Evolutionary conservation across 1,284 basidiomycete species (phyloP).

Genomic region (Microstroma glucosiphilum): DNA sequence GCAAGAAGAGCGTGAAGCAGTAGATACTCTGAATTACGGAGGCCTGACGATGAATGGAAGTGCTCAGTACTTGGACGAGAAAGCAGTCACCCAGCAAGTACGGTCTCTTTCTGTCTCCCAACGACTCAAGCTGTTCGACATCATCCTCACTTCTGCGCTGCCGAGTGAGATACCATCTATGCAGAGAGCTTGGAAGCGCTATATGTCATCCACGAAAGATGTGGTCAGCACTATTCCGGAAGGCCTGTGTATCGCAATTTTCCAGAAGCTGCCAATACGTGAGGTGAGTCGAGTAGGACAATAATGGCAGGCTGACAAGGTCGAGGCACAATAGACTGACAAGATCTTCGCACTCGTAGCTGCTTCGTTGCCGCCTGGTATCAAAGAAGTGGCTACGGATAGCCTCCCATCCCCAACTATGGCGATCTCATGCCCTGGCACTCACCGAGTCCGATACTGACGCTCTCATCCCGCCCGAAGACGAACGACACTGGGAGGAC

Average conservation of each 20-base stretch:
- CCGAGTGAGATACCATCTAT: constrained; percentile 35
- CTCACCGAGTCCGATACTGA: constrained; percentile 70
- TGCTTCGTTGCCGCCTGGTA: constrained; percentile 55
- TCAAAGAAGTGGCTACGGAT: constrained; percentile 68
- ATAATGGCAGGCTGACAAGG: constrained; percentile 20
- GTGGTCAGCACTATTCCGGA: constrained; percentile 68
- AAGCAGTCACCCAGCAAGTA: constrained; percentile 23
- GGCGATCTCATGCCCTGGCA: constrained; percentile 68
- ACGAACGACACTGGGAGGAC: constrained; percentile 54
- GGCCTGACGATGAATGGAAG: neutral
- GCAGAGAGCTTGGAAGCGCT: constrained; percentile 64
- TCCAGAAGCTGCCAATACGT: constrained; percentile 62
- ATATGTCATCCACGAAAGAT: constrained; percentile 71
- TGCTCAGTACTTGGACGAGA: constrained; percentile 21
- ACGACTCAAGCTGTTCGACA: constrained; percentile 28
- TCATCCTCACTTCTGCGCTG: constrained; percentile 32
- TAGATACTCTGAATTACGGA: neutral
- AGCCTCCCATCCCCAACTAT: constrained; percentile 66
- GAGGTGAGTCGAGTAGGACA: constrained; percentile 56
- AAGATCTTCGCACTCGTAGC: neutral
- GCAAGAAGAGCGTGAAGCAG: neutral
- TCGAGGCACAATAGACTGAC: too few species aligned
- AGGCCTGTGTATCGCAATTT: constrained; percentile 62
- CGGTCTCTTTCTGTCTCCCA: constrained; percentile 21
- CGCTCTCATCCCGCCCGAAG: constrained; percentile 20